A percentile compares a stretch with the other conserved stretches of the same genome.
Conservation (phyloP, 2,329 filamentous ascomycete species). For the Aspergillus glaucus region DNA sequence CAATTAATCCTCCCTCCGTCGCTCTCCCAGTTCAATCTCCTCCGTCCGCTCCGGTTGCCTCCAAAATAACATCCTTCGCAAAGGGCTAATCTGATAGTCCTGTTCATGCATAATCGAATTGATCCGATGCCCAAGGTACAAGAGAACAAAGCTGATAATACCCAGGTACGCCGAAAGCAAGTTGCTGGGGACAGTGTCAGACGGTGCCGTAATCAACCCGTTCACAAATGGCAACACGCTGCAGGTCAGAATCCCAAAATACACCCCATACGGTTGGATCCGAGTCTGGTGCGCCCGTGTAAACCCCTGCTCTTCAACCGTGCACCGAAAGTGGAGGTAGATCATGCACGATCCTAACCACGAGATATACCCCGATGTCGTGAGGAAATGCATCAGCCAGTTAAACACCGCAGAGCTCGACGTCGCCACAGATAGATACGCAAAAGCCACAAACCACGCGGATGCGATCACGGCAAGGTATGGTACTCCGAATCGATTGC, state of each 20-base stretch:
- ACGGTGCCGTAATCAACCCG: slow-evolving; percentile 63
- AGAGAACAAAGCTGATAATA: slow-evolving; percentile 52
- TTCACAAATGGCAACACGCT: slow-evolving; percentile 63
- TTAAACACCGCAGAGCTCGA: slow-evolving; percentile 56
- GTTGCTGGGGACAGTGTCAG: slow-evolving; percentile 51
- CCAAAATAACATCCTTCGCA: not conserved
- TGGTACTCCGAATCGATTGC: slow-evolving; percentile 57
- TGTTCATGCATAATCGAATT: slow-evolving; percentile 11
- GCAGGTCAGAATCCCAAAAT: slow-evolving; percentile 46
- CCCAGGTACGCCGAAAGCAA: slow-evolving; percentile 61
- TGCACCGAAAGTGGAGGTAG: slow-evolving; percentile 52
- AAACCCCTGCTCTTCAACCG: slow-evolving; percentile 34
- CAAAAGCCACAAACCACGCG: slow-evolving; percentile 54
- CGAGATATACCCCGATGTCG: slow-evolving; percentile 61
- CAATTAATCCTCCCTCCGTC: no score
- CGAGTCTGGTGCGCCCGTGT: slow-evolving; percentile 45
- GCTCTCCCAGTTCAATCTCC: no score
- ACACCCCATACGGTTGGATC: slow-evolving; percentile 61
- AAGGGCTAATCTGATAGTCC: not conserved
- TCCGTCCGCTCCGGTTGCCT: not conserved
- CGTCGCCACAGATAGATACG: slow-evolving; percentile 60
- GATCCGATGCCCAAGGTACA: slow-evolving; percentile 47
- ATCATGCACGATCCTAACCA: slow-evolving; percentile 59
- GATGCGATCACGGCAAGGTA: slow-evolving; percentile 52
- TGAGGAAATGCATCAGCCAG: slow-evolving; percentile 65